phyloP scores from a whole-genome alignment of 805 yeast species.

The Wickerhamomyces chaumierensis region DNA sequence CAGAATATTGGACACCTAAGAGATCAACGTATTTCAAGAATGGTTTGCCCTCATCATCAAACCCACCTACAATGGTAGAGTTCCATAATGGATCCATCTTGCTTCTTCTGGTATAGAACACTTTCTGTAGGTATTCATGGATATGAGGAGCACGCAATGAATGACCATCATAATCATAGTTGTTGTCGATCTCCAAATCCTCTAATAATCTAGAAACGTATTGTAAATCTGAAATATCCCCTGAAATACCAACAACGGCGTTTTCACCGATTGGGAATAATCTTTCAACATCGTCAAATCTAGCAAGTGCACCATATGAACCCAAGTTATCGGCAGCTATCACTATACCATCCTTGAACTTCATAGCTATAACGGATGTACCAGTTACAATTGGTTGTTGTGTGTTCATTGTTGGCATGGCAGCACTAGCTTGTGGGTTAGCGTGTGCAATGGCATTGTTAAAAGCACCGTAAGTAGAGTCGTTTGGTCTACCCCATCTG shows the following conservation, averaged over 20 bases:
- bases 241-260: constrained; percentile 87
- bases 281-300: constrained; percentile 80
- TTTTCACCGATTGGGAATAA: constrained; percentile 72
- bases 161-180: constrained; percentile 65
- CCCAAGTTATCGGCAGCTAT: constrained; percentile 93
- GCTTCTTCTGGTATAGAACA: constrained; percentile 77
- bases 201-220: constrained; percentile 64
- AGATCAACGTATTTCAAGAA: constrained; percentile 81
- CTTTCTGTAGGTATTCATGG: constrained; percentile 75
- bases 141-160: constrained; percentile 74
- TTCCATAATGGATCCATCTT: constrained; percentile 98
- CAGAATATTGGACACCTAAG: constrained; percentile 80
- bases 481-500: constrained; percentile 91
- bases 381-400: constrained; percentile 95
- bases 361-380: constrained; percentile 86
- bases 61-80: constrained; percentile 83
- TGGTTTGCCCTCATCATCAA: constrained; percentile 52
- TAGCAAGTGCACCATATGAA: constrained; percentile 85
- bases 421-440: constrained; percentile 5
- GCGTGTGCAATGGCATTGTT: constrained; percentile 67
- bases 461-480: constrained; percentile 72
- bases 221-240: constrained; percentile 92
- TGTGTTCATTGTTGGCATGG: constrained; percentile 70
- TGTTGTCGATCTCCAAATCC: constrained; percentile 66
- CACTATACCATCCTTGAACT: constrained; percentile 81